Evolutionary conservation across 225 moss, liverwort and hornwort genomes (phyloP), one percentile per base, ranked within the genome.

Genomic region (Anthoceros angustus): DNA sequence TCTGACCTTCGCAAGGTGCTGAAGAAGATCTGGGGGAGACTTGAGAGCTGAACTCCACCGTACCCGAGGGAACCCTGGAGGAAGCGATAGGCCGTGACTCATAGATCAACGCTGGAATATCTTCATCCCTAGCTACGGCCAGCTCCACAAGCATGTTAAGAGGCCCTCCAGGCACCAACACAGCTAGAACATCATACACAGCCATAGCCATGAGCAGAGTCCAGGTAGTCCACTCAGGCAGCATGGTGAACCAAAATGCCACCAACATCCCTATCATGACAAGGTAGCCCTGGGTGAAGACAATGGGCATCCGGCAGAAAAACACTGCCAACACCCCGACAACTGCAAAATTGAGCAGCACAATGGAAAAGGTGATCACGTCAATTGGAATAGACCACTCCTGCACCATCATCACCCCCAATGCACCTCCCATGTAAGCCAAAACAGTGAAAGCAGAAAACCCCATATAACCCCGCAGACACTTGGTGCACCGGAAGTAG

Each of bases 221-320:
- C 98, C 98, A 98, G 4, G 98, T 98, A 14, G 98, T 98, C 98
- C 98, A 98, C 64, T 98, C 92, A 5, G 98, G 98, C 2, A 98
- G 86, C 84, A 87, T 98, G 32, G 98, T 86, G 42, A 98, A 92
- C 87, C 89, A 98, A 69, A 81, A 98, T 5, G 98, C 98, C 39
- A 98, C 89, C 41, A 98, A 84, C 77, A 82, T 84, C 14, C 98
- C 92, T 39, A 92, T 98, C 24, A 80, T 62, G 61, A 98, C 81
- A 43, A 98, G 75, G 42, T 98, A 98, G 0, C 98, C 87, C 70
- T 98, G 98, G 7, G 92, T 98, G 66, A 98, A 83, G 62, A 86
- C 41, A 46, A 98, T 92, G 0, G 98, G 98, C 89, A 98, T 87
- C 63, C 84, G 85, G 72, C 77, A 80, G 70, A 89, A 98, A 70